A percentile compares a stretch with the other conserved stretches of the same genome.
Evolutionary conservation across 2,329 filamentous ascomycete genomes (phyloP).

Genomic region (Talaromyces rugulosus): DNA sequence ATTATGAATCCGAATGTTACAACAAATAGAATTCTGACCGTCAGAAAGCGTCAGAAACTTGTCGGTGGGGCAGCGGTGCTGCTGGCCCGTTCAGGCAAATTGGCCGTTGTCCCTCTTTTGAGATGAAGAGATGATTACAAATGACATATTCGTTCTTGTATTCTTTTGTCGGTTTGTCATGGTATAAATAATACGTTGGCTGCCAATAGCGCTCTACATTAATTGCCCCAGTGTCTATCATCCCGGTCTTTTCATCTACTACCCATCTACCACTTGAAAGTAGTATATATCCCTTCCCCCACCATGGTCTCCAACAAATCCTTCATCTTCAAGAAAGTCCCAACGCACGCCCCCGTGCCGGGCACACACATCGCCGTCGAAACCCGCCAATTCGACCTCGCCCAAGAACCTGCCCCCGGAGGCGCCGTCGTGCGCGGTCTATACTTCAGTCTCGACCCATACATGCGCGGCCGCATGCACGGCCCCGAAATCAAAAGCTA

Average conservation of each 20-base stretch:
- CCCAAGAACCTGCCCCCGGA: conserved; percentile 52
- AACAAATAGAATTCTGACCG: background rate
- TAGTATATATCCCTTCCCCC: no score
- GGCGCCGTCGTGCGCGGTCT: conserved; percentile 67
- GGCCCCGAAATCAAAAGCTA: conserved; percentile 62
- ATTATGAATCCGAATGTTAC: background rate
- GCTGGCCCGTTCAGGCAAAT: background rate
- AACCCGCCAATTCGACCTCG: conserved; percentile 61
- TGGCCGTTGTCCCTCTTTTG: background rate
- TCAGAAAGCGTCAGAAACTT: background rate
- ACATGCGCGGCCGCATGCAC: conserved; percentile 78
- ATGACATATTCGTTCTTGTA: background rate
- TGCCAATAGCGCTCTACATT: no score
- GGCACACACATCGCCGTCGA: conserved; percentile 69
- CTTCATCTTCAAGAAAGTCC: conserved; percentile 68
- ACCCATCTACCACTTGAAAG: no score
- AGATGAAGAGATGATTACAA: background rate
- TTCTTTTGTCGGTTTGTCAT: background rate
- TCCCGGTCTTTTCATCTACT: no score
- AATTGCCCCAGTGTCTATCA: no score
- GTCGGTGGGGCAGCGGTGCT: background rate
- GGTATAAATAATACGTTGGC: background rate
- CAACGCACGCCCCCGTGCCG: conserved; percentile 61
- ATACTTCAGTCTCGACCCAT: conserved; percentile 77
- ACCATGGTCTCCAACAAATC: conserved; percentile 59